phyloP scores from a whole-genome alignment of 2,329 filamentous ascomycete species.

The Juglanconis sp. region DNA sequence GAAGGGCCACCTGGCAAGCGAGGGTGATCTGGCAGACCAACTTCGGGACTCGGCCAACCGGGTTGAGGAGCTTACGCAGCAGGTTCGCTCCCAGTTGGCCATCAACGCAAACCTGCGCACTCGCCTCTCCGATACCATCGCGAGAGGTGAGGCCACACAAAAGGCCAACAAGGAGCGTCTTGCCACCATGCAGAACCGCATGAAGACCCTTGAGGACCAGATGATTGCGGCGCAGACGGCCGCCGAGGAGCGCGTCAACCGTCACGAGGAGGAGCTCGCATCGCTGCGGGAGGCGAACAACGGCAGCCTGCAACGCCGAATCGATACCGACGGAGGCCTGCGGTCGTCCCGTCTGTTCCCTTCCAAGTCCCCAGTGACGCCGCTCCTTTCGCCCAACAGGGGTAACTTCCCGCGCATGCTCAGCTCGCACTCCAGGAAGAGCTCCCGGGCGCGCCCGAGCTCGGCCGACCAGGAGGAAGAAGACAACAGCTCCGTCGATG shows the following conservation, averaged over 20 bases:
- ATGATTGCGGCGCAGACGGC: slow-evolving; percentile 78
- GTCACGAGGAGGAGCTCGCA: slow-evolving; percentile 82
- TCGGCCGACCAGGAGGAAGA: slow-evolving; percentile 68
- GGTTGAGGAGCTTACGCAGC: slow-evolving; percentile 73
- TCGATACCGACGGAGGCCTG: slow-evolving; percentile 39
- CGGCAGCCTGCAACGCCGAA: slow-evolving; percentile 72
- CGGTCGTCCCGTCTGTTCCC: slow-evolving; percentile 50
- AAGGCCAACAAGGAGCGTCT: slow-evolving; percentile 77
- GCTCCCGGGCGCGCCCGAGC: slow-evolving; percentile 21
- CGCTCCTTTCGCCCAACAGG: slow-evolving; percentile 29
- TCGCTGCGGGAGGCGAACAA: slow-evolving; percentile 74
- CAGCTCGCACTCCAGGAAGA: slow-evolving; percentile 13
- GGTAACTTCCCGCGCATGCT: slow-evolving; percentile 19
- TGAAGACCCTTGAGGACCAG: slow-evolving; percentile 80
- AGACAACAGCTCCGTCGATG: slow-evolving; percentile 70
- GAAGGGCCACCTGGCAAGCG: slow-evolving; percentile 53
- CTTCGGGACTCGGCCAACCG: slow-evolving; percentile 70
- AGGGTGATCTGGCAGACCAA: slow-evolving; percentile 65
- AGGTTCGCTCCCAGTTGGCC: slow-evolving; percentile 78
- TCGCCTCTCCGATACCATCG: slow-evolving; percentile 75
- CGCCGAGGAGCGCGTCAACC: slow-evolving; percentile 78
- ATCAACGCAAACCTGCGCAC: slow-evolving; percentile 72
- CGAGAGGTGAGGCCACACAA: slow-evolving; percentile 80
- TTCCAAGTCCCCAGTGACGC: slow-evolving; percentile 59
- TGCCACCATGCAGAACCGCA: slow-evolving; percentile 74